A percentile compares a stretch with the other conserved stretches of the same genome.
Evolutionary conservation across 305 asterid genomes (phyloP).

Genomic region (Withania somnifera): DNA sequence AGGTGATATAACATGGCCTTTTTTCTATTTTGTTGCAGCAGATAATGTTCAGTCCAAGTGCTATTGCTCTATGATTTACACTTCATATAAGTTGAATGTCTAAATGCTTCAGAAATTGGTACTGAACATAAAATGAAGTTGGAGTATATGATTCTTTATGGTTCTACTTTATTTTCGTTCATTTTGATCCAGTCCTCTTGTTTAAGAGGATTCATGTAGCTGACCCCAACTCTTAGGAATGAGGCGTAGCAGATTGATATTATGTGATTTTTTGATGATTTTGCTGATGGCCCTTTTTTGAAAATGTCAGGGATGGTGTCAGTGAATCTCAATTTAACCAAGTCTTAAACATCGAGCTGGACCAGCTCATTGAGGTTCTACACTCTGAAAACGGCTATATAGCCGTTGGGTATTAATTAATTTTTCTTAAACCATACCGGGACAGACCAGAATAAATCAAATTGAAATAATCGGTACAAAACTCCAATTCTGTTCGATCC

Average conservation of each 20-base stretch:
- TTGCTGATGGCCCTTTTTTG: neutral
- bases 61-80: neutral
- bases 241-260: neutral
- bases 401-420: too few relatives aligned
- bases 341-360: conserved; percentile 72
- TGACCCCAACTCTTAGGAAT: neutral
- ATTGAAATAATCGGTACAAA: neutral
- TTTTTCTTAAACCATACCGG: too few relatives aligned
- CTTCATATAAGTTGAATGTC: neutral
- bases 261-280: neutral
- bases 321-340: conserved; percentile 93
- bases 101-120: neutral
- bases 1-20: conserved; percentile 5
- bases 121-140: neutral
- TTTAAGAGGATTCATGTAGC: neutral
- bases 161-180: neutral
- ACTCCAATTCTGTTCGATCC: too few relatives aligned
- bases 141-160: neutral
- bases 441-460: too few relatives aligned
- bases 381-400: neutral
- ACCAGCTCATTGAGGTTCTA: conserved; percentile 70
- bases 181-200: neutral
- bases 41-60: neutral
- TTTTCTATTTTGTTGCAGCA: neutral
- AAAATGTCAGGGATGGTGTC: conserved; percentile 69